phyloP scores from a whole-genome alignment of 2,329 filamentous ascomycete genomes.

The Monosporascus sp. region DNA sequence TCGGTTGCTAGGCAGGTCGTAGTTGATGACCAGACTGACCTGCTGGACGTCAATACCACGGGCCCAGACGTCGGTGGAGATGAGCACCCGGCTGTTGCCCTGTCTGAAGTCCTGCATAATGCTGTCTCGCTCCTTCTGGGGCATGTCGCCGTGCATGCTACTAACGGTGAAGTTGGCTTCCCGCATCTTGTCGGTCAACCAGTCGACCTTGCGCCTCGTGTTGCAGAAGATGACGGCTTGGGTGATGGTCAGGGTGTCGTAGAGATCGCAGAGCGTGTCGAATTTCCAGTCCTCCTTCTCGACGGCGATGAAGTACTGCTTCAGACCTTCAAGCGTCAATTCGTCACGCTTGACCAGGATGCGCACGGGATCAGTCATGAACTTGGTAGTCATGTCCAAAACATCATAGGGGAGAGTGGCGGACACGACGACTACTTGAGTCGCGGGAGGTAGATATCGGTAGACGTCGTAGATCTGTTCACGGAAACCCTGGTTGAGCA shows the following conservation, averaged over 20 bases:
- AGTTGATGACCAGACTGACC: conserved; percentile 97
- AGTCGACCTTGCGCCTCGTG: conserved; percentile 97
- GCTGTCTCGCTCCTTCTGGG: conserved; percentile 93
- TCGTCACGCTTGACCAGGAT: conserved; percentile 99
- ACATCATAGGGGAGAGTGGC: conserved; percentile 97
- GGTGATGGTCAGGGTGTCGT: conserved; percentile 97
- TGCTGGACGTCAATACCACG: conserved; percentile 99
- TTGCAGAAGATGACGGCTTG: conserved; percentile 99
- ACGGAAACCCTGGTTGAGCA: conserved; percentile 88
- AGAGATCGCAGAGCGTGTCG: conserved; percentile 95
- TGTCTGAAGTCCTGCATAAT: conserved; percentile 99
- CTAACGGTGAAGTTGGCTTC: conserved; percentile 98
- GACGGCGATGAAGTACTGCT: conserved; percentile 98
- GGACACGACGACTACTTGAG: conserved; percentile 96
- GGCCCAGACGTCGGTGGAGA: conserved; percentile 97
- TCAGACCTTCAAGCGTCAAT: conserved; percentile 91
- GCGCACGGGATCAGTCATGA: conserved; percentile 97
- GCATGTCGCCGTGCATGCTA: conserved; percentile 99
- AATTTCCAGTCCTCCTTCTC: conserved; percentile 99
- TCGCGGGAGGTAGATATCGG: conserved; percentile 91
- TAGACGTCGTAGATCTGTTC: conserved; percentile 99
- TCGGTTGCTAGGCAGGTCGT: conserved; percentile 95
- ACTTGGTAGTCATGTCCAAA: conserved; percentile 98
- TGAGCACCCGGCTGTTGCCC: conserved; percentile 91
- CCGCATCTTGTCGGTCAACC: conserved; percentile 98